phyloP scores from a whole-genome alignment of 345 rosid species.

The Rhizophora mangle region DNA sequence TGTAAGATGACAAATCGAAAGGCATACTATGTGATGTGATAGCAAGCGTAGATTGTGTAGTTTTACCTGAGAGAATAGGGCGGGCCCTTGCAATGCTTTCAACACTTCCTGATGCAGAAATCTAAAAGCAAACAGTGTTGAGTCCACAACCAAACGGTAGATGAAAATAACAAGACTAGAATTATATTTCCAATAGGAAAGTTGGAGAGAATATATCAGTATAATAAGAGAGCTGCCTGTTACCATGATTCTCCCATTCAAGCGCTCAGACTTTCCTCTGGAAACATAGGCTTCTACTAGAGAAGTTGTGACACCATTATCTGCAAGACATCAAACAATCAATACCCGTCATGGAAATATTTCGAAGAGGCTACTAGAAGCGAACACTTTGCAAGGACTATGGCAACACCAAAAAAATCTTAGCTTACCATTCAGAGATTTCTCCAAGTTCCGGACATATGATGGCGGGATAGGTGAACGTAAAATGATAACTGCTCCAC shows the following conservation, averaged over 20 bases:
- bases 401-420: background rate
- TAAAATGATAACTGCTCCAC: conserved; percentile 54
- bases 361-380: background rate
- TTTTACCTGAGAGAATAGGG: conserved; percentile 73
- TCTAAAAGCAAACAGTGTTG: conserved; percentile 31
- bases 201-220: background rate
- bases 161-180: background rate
- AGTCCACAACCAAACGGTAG: background rate
- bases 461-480: conserved; percentile 42
- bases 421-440: conserved; percentile 31
- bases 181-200: conserved; percentile 3
- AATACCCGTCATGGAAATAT: background rate
- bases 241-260: conserved; percentile 72
- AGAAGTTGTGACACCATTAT: conserved; percentile 36
- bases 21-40: background rate
- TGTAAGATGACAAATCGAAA: conserved; percentile 5
- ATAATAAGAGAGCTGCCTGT: background rate
- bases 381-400: background rate
- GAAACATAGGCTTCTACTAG: conserved; percentile 66
- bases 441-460: conserved; percentile 55
- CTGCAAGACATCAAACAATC: conserved; percentile 39
- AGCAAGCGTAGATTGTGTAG: conserved; percentile 10
- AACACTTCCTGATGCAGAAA: conserved; percentile 68
- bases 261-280: conserved; percentile 54
- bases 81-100: conserved; percentile 67